Percentiles rank a stretch among this genome's conserved stretches.
phyloP scores from a whole-genome alignment of 108 stramenopile species.

The Skeletonema grethae region DNA sequence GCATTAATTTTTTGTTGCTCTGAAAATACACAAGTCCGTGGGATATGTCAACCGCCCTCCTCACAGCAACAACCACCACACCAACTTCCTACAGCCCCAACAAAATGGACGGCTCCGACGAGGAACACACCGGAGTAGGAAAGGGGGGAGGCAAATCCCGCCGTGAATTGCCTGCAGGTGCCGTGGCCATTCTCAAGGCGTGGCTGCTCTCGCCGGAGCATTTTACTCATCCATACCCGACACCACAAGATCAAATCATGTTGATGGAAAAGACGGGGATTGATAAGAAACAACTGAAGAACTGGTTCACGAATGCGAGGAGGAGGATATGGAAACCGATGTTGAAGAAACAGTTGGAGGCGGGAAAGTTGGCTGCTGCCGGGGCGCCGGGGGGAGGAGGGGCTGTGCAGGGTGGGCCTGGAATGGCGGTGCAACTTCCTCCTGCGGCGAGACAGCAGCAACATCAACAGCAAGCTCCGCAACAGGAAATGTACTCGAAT shows the following conservation, averaged over 20 bases:
- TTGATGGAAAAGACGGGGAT: slow-evolving; percentile 95
- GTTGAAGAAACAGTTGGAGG: slow-evolving; percentile 90
- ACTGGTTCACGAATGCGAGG: slow-evolving; percentile 96
- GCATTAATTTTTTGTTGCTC: too few relatives aligned
- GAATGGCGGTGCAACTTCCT: not conserved
- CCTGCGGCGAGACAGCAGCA: not conserved
- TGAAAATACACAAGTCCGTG: too few relatives aligned
- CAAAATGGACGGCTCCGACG: slow-evolving; percentile 2
- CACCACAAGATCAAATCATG: slow-evolving; percentile 89
- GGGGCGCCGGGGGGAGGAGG: slow-evolving; percentile 52
- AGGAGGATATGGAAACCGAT: slow-evolving; percentile 96
- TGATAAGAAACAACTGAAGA: slow-evolving; percentile 95
- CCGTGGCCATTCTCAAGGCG: slow-evolving; percentile 87
- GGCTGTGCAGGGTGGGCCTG: slow-evolving; percentile 11
- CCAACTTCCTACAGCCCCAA: not conserved
- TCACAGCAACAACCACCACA: not conserved
- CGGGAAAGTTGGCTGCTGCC: slow-evolving; percentile 75
- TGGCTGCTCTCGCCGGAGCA: slow-evolving; percentile 92
- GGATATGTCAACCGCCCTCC: slow-evolving; percentile 1
- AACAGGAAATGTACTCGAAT: slow-evolving; percentile 45
- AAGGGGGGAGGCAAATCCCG: slow-evolving; percentile 74
- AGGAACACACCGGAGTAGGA: not conserved
- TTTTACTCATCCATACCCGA: slow-evolving; percentile 93
- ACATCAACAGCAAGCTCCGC: slow-evolving; percentile 25
- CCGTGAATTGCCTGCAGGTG: slow-evolving; percentile 90